phyloP scores from a whole-genome alignment of 2,329 filamentous ascomycete species.

The Beauveria australis region DNA sequence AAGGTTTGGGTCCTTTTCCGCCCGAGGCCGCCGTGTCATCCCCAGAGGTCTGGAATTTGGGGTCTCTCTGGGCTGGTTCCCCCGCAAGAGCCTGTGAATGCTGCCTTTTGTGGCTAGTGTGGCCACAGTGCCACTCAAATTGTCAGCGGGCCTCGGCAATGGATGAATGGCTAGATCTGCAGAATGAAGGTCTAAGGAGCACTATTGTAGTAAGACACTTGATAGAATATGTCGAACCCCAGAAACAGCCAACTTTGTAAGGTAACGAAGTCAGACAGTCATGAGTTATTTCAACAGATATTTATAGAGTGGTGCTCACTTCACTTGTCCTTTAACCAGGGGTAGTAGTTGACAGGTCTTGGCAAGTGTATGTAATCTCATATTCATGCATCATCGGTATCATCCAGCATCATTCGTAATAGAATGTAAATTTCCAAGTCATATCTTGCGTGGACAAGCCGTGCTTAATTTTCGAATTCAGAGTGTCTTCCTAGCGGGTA shows the following conservation, averaged over 20 bases:
- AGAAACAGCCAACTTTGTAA: too few species aligned
- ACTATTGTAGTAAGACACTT: background rate
- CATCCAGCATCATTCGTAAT: background rate
- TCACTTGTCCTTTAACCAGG: too few species aligned
- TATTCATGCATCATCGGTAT: background rate
- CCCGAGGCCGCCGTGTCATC: background rate
- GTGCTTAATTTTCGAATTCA: background rate
- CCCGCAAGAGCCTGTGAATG: background rate
- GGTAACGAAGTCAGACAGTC: too few species aligned
- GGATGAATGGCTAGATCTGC: background rate
- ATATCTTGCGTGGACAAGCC: background rate
- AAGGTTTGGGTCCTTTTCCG: background rate
- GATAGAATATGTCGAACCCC: background rate
- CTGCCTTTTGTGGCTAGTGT: background rate
- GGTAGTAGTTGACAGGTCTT: background rate
- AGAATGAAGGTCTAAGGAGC: background rate
- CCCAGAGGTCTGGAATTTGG: background rate
- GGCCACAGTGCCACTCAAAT: slow-evolving; percentile 1
- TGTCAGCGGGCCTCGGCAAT: slow-evolving; percentile 6
- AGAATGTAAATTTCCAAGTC: background rate
- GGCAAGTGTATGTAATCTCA: background rate
- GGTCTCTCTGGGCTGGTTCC: background rate
- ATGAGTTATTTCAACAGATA: background rate
- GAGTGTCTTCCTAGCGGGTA: background rate
- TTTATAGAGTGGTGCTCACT: background rate